These are phyloP conservation scores for Coemansia sp. DNA, from an alignment of 192 early-diverging fungal genomes.

Conservation along the genomic window DNA sequence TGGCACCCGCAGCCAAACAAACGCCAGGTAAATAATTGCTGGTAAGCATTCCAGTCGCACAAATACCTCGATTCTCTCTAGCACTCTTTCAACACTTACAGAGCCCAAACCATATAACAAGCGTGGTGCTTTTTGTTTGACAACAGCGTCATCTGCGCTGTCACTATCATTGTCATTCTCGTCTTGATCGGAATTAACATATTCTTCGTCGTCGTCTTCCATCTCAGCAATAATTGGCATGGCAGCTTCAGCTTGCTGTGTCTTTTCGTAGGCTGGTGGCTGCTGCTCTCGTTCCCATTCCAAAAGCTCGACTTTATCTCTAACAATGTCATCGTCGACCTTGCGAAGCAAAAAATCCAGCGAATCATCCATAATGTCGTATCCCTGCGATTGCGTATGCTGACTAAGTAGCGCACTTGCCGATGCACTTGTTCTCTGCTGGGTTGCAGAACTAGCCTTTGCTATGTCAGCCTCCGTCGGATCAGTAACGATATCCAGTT, in stretches of 20 bases:
- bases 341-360: conserved; percentile 30
- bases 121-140: not conserved
- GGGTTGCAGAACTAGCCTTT: too few species aligned
- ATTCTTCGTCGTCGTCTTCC: not conserved
- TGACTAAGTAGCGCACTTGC: conserved; percentile 3
- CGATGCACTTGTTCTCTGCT: not conserved
- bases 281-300: conserved; percentile 20
- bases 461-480: too few species aligned
- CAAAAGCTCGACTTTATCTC: conserved; percentile 37
- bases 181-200: too few species aligned
- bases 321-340: conserved; percentile 45
- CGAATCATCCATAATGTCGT: conserved; percentile 21
- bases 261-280: too few species aligned
- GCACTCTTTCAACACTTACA: not conserved
- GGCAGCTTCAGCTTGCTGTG: too few species aligned
- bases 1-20: conserved; percentile 28
- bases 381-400: conserved; percentile 9
- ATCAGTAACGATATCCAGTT: too few species aligned
- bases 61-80: conserved; percentile 18
- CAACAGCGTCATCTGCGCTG: not conserved
- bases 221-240: too few species aligned
- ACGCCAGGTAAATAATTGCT: conserved; percentile 25
- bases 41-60: conserved; percentile 41
- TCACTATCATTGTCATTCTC: not conserved
- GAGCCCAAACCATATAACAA: too few species aligned